A percentile compares a stretch with the other conserved stretches of the same genome.
Evolutionary conservation across 106 monocot species (phyloP).

Genomic region (Dioscorea dumetorum): DNA sequence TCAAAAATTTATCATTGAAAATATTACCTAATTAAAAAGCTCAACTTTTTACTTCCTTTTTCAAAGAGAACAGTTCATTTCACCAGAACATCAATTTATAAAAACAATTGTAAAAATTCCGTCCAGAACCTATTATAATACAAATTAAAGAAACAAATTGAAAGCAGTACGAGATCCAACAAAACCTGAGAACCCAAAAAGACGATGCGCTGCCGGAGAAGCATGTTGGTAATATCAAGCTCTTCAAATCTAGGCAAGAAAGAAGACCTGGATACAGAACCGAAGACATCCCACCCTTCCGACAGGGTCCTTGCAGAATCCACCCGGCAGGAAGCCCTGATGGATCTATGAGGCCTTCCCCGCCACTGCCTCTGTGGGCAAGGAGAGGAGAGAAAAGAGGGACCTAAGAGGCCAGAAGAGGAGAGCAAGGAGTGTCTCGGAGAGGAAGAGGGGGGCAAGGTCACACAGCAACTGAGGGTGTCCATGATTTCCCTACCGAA

Average conservation of each 20-base stretch:
- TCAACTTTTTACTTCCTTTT: too few species aligned
- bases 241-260: conserved; percentile 72
- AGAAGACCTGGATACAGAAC: conserved; percentile 22
- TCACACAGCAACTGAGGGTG: not conserved
- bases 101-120: not conserved
- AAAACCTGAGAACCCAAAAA: conserved; percentile 89
- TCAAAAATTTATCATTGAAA: too few species aligned
- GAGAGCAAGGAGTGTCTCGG: not conserved
- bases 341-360: not conserved
- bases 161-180: not conserved
- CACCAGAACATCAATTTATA: not conserved
- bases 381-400: not conserved
- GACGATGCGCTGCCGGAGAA: conserved; percentile 84
- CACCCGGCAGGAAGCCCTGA: conserved; percentile 10
- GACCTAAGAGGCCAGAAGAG: not conserved
- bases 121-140: not conserved
- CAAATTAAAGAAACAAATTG: not conserved
- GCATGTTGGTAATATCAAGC: conserved; percentile 89
- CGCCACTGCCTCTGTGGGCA: not conserved
- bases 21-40: too few species aligned
- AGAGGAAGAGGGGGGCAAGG: not conserved
- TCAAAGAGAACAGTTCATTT: too few species aligned
- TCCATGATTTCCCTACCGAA: not conserved
- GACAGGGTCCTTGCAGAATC: conserved; percentile 38
- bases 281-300: conserved; percentile 48